Evolutionary conservation across 768 basidiomycete species (phyloP).

Genomic region (Pisolithus marmoratus): DNA sequence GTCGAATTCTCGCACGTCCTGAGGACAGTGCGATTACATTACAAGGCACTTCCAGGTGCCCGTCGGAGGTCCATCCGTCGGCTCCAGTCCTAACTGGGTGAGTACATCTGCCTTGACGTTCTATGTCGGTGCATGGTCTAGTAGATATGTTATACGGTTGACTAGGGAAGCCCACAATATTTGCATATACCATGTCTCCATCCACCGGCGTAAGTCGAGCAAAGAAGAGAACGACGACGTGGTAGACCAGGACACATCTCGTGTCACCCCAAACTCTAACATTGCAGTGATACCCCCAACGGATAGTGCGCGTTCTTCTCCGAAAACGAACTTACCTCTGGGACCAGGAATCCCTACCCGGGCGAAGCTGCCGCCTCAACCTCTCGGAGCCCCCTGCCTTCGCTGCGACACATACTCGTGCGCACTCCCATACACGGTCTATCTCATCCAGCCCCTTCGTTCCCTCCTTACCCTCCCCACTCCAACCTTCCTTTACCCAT

Average conservation of each 20-base stretch:
- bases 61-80: no score
- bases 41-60: no score
- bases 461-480: conserved; percentile 23
- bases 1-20: no score
- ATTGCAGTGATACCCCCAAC: conserved; percentile 9
- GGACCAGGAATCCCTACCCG: conserved; percentile 20
- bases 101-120: no score
- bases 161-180: neutral
- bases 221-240: conserved; percentile 32
- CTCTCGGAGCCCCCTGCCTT: conserved; percentile 20
- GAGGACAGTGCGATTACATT: no score
- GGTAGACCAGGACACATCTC: conserved; percentile 3
- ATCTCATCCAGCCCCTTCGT: conserved; percentile 28
- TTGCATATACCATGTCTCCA: conserved; percentile 4
- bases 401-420: conserved; percentile 1
- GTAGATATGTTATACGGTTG: neutral
- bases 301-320: conserved; percentile 24
- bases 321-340: conserved; percentile 10
- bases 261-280: conserved; percentile 1
- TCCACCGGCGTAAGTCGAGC: conserved; percentile 44
- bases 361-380: conserved; percentile 17
- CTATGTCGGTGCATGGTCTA: neutral
- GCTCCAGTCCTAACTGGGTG: no score
- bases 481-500: conserved; percentile 23
- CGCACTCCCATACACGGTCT: conserved; percentile 27